Evolutionary conservation across 805 yeast species (phyloP), one percentile per base, ranked within the genome.

Genomic region (Ascoidea asiatica): DNA sequence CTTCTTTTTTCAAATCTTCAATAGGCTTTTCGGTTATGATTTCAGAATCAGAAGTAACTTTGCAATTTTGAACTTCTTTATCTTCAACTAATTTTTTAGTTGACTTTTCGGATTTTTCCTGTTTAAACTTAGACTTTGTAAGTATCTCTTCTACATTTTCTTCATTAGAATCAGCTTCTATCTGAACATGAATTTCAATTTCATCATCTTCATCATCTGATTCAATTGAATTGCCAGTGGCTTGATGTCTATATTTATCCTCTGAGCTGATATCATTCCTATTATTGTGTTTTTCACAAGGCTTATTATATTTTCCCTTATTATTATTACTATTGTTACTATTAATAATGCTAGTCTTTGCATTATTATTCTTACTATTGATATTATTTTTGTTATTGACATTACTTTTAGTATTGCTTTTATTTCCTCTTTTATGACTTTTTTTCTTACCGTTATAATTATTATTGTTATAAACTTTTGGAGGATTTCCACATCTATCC

Each of bases 401-500:
- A 23, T 23, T 23, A 23, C 6, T 7, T 6, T 23, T 23, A n/a
- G n/a, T n/a, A n/a, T n/a, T n/a, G n/a, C n/a, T n/a, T n/a, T n/a
- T n/a, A n/a, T n/a, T n/a, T n/a, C n/a, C n/a, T n/a, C n/a, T n/a
- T n/a, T 8, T 52, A 52, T 1, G 56, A 50, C 5, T 43, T 11
- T 23, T 23, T 7, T 23, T 23, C 11, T 23, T 23, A 11, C 33
- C 11, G 33, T 23, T 23, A 7, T 23, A 11, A 6, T 23, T 23
- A 23, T 23, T 11, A 23, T 23, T 51, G 53, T 56, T 64, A 56
- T 53, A 69, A 45, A 57, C 54, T 62, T 73, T 81, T 47, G 77
- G 81, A 29, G 73, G 85, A 54, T 81, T 81, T 2, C 82, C 94
- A 64, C 94, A 83, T 56, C 94, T 69, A 60, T 83, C 94, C 53